Percentiles rank a stretch among this genome's conserved stretches.
These are phyloP conservation scores for Alopecurus myosuroides DNA, from an alignment of 176 grass and related monocot species.

Conservation along the genomic window DNA sequence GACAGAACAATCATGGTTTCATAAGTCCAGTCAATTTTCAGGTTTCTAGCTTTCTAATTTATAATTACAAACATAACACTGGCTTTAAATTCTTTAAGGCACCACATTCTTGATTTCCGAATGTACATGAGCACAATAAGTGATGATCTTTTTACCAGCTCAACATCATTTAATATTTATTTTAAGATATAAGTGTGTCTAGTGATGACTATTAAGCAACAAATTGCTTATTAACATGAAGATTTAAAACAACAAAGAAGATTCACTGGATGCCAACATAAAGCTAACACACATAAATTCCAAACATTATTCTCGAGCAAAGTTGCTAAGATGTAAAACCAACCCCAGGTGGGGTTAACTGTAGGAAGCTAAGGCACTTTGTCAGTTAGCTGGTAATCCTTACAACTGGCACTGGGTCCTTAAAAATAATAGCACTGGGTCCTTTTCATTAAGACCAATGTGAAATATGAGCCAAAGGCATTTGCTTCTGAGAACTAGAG, in stretches of 20 bases:
- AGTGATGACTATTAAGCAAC: neutral
- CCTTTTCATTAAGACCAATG: neutral
- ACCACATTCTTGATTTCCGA: neutral
- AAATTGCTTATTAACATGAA: neutral
- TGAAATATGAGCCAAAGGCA: neutral
- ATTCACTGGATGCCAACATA: neutral
- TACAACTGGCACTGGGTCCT: neutral
- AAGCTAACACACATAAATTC: constrained; percentile 4
- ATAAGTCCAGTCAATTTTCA: neutral
- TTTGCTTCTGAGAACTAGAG: neutral
- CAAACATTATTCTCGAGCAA: neutral
- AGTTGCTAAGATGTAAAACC: neutral
- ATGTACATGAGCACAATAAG: neutral
- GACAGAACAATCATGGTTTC: neutral
- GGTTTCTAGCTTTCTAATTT: neutral
- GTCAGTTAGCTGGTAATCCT: constrained; percentile 13
- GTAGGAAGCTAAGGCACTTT: neutral
- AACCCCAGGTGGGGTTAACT: neutral
- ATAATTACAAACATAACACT: neutral
- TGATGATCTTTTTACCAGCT: neutral
- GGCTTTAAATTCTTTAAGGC: neutral
- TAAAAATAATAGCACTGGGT: neutral
- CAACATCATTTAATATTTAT: neutral
- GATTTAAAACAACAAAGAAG: neutral
- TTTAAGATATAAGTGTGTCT: neutral